Conservation (phyloP, 495 filamentous ascomycete genomes). For the Penicillium soppii region DNA sequence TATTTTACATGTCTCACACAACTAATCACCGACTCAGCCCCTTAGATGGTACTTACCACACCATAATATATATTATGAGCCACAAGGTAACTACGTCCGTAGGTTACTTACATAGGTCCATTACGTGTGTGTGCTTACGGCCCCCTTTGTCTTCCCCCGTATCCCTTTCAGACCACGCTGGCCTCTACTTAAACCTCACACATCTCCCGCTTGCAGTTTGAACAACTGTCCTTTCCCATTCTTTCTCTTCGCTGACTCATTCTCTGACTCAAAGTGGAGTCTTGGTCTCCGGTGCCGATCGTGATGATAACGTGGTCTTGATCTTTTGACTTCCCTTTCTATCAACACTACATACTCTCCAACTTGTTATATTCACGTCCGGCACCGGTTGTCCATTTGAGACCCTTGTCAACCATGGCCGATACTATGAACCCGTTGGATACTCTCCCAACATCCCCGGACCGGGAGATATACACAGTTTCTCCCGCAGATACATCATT, state of each 20-base stretch:
- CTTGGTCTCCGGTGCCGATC: conserved; percentile 25
- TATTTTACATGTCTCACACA: no score
- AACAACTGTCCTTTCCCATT: conserved; percentile 39
- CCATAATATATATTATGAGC: no score
- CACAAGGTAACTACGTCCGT: no score
- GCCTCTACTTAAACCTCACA: conserved; percentile 45
- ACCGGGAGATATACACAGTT: conserved; percentile 44
- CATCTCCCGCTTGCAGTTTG: conserved; percentile 12
- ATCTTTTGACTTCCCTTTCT: conserved; percentile 1
- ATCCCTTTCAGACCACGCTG: conserved; percentile 39
- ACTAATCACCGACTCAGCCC: no score
- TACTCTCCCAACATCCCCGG: conserved; percentile 32
- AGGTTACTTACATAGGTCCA: no score
- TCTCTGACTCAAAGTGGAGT: conserved; percentile 4
- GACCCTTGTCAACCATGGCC: conserved; percentile 34
- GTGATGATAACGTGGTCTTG: conserved; percentile 43
- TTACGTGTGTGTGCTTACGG: no score
- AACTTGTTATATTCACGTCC: conserved; percentile 10
- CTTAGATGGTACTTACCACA: no score
- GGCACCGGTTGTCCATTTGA: conserved; percentile 20
- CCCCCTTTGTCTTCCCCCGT: conserved; percentile 1
- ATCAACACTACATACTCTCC: not conserved
- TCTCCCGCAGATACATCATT: conserved; percentile 52
- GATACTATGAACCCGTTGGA: conserved; percentile 36
- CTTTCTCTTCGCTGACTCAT: conserved; percentile 23